Base-by-base conservation (phyloP, 331 rosid genomes). In the Pyracantha coccinea region DNA sequence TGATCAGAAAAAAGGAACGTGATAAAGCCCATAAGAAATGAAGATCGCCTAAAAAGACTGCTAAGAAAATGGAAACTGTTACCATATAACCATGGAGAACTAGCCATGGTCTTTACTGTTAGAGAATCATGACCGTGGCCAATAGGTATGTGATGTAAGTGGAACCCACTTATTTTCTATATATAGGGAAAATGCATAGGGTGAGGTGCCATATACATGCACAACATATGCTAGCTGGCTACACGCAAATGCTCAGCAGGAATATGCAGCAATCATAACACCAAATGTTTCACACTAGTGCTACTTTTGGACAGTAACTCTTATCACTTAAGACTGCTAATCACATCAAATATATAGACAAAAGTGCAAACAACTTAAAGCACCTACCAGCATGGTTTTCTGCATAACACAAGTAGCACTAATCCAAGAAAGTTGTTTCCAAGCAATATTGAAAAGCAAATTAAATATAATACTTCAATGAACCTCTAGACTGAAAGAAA, bases 1-100 rank as follows among this genome's bases (percentile, higher is more conserved):
- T 14, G 57, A 47, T 60, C 71, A 60, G 75, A 66, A 58, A 32
- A 73, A 66, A 24, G 53, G 76, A 77, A 61, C 27, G 17, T 32
- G 53, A 31, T 32, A 28, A 17, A 6, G 8, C 27, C 57, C 20
- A 57, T 21, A 57, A 44, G 11, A 72, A 59, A 24, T 23, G 68
- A 24, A 73, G 20, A 58, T 17, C 1, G n/a, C 44, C 13, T 9
- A 38, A 15, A 60, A 2, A 3, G 17, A 9, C 19, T 35, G 57
- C 41, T 60, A 25, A 32, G 53, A 23, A 47, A 29, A 25, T 23
- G 35, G 50, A 41, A 59, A 25, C 13, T 3, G 33, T 41, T 59
- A 25, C 17, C 55, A 58, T n/a, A 38, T 38, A 3, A 41, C 24
- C 28, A 63, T 17, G 68, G 77, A 17, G 14, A 24, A 59, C 44